Evolutionary conservation across 2,329 filamentous ascomycete species (phyloP), one percentile per base, ranked within the genome.

Genomic region (Sporothrix luriei): DNA sequence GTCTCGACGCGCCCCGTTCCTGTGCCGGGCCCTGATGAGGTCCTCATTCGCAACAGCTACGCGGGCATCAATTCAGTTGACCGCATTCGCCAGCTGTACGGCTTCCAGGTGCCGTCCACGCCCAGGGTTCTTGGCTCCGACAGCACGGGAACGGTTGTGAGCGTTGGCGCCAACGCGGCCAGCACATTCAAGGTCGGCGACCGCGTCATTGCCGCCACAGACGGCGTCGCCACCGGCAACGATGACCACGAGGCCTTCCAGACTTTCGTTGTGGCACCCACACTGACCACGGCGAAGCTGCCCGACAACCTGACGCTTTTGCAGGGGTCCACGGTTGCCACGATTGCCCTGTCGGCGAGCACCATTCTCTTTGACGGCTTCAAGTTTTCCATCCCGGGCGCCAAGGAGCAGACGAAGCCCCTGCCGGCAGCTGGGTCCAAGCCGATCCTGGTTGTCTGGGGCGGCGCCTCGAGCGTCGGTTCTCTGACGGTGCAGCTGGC

Each of bases 51-150:
- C 38, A 46, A 21, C 38, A 21, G 9, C 38, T 11, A 26, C 11
- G 14, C 21, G n/a, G 74, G 73, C 10, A 64, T 76, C 62, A 77
- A 77, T 76, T 48, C 73, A 74, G 13, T 77, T 26, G 75, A 77
- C 48, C 74, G 72, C 52, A 71, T 73, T 38, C 73, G 73, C 67
- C 76, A 76, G 54, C 74, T 76, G 7, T 61, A 16, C 26, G 78
- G 76, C n/a, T 72, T 78, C 54, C 40, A 68, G 24, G 66, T 72
- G 11, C 73, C 78, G n/a, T 33, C 77, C 0, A 70, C 78, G 29
- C 75, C 76, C 1, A 65, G 51, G 4, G 68, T 76, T 10, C 68
- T 75, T 10, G 75, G 76, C 4, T 68, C 65, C 33, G 69, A 69
- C 68, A 61, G 14, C 4, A 6, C 65, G 11, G 66, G 59, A 13